A percentile compares a stretch with the other conserved stretches of the same genome.
These are phyloP conservation scores for Boeremia lycopersici DNA, from an alignment of 2,329 filamentous ascomycete genomes.

Conservation along the genomic window DNA sequence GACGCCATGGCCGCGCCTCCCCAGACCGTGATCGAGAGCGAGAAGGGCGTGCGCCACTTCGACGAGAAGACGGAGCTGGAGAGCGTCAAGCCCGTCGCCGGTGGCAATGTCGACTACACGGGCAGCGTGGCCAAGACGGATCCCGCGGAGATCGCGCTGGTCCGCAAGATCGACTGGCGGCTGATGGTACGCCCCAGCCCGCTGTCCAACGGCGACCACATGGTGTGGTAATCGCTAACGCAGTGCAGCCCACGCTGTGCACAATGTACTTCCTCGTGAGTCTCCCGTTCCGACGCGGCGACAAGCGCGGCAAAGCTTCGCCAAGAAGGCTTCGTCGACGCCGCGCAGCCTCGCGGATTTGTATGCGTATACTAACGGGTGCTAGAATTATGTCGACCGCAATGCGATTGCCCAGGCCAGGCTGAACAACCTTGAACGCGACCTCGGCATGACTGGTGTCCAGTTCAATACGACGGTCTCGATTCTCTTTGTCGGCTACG, in stretches of 20 bases:
- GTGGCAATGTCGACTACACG: conserved; percentile 34
- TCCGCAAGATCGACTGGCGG: conserved; percentile 41
- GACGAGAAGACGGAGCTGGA: conserved; percentile 30
- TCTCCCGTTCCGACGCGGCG: background rate
- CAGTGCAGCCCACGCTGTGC: conserved; percentile 46
- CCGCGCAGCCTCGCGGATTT: background rate
- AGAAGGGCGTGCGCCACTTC: conserved; percentile 21
- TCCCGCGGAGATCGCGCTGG: conserved; percentile 40
- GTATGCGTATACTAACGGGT: background rate
- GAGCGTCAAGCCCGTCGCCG: conserved; percentile 19
- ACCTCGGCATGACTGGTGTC: conserved; percentile 45
- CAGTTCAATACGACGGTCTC: conserved; percentile 17
- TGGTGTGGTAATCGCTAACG: background rate
- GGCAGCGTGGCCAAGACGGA: conserved; percentile 42
- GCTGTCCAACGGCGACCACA: background rate
- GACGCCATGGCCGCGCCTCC: background rate
- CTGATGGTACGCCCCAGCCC: conserved; percentile 32
- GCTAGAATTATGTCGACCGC: conserved; percentile 54
- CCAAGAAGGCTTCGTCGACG: conserved; percentile 10
- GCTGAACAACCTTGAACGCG: conserved; percentile 65
- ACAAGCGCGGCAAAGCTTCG: conserved; percentile 8
- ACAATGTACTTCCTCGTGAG: conserved; percentile 49
- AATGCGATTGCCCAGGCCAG: conserved; percentile 70
- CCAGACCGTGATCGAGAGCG: conserved; percentile 16
- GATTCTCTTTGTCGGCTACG: conserved; percentile 57